These are phyloP conservation scores for Geotrichum cucujoidarum DNA, from an alignment of 1,139 yeast genomes.

Conservation along the genomic window DNA sequence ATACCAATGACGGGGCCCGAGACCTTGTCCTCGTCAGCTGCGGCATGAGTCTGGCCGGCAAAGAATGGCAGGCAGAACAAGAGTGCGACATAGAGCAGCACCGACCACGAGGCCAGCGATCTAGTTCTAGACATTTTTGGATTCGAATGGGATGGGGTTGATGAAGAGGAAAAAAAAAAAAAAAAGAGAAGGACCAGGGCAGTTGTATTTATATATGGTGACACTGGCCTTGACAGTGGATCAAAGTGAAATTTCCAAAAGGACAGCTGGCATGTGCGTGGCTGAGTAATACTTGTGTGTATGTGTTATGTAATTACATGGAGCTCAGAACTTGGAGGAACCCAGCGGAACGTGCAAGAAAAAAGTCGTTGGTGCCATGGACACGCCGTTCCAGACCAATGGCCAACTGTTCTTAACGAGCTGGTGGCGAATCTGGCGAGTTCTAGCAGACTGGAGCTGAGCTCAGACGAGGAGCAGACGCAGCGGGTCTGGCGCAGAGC, in stretches of 20 bases:
- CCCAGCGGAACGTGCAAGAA: not conserved
- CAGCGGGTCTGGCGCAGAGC: no score
- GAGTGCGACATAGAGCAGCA: slow-evolving; percentile 53
- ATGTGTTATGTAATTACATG: not conserved
- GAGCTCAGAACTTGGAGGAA: not conserved
- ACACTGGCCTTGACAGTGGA: not conserved
- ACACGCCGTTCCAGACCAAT: no score
- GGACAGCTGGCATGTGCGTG: slow-evolving; percentile 18
- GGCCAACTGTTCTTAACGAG: no score
- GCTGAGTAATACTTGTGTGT: not conserved
- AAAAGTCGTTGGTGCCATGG: not conserved
- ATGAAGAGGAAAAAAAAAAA: slow-evolving; percentile 3
- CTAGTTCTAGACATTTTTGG: slow-evolving; percentile 18
- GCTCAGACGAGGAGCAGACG: no score
- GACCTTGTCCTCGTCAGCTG: slow-evolving; percentile 44
- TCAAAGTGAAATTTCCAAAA: slow-evolving; percentile 1
- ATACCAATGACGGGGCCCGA: slow-evolving; percentile 77
- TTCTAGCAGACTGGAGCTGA: no score
- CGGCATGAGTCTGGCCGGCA: slow-evolving; percentile 42
- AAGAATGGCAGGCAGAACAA: slow-evolving; percentile 58
- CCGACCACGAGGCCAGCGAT: slow-evolving; percentile 49
- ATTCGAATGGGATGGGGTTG: slow-evolving; percentile 36
- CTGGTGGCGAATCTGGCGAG: no score
- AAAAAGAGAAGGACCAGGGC: slow-evolving; percentile 4
- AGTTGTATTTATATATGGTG: slow-evolving; percentile 1